Evolutionary conservation across 768 basidiomycete genomes (phyloP), one percentile per base, ranked within the genome.

Genomic region (Phaeotremella skinneri): DNA sequence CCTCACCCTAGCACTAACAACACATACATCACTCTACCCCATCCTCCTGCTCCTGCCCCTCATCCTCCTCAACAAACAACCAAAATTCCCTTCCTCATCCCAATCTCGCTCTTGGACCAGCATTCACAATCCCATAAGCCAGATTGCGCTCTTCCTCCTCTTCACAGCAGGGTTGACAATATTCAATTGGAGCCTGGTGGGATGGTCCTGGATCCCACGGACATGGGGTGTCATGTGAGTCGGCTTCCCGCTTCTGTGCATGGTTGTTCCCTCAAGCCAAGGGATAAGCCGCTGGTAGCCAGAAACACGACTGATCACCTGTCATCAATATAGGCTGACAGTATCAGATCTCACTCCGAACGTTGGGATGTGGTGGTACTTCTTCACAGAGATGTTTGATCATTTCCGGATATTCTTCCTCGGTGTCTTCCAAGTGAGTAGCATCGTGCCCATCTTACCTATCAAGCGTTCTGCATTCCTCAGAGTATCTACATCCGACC

Each of bases 361-460:
- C 67, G 85, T 89, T 3, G 94, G 96, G 1, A 78, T 97, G 27
- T 91, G 91, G 89, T 98, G 94, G 94, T 98, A 98, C 77, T 98
- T 98, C 80, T 97, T 98, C 79, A 97, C 91, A 11, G 94, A 98
- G 75, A 97, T 97, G 89, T 99, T 99, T 63, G 94, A 97, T 72
- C 89, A 98, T 73, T 99, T 97, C 81, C 81, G 96, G 29, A 85
- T 87, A 3, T 97, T 97, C 79, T 99, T 96, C 82, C 80, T 97
- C 30, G 87, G 92, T 82, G 89, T 89, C 17, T 98, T 97, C 76
- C 89, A 87, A 17, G 92, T 92, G 67, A 48, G 87, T 75, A 16
- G 17, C 2, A 20, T 4, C 32, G 17, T 53, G n/a, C n/a, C n/a
- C n/a, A n/a, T n/a, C n/a, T n/a, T n/a, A n/a, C n/a, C n/a, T n/a